These are phyloP conservation scores for Dactylellina leptospora DNA, from an alignment of 2,329 filamentous ascomycete species.

Conservation along the genomic window DNA sequence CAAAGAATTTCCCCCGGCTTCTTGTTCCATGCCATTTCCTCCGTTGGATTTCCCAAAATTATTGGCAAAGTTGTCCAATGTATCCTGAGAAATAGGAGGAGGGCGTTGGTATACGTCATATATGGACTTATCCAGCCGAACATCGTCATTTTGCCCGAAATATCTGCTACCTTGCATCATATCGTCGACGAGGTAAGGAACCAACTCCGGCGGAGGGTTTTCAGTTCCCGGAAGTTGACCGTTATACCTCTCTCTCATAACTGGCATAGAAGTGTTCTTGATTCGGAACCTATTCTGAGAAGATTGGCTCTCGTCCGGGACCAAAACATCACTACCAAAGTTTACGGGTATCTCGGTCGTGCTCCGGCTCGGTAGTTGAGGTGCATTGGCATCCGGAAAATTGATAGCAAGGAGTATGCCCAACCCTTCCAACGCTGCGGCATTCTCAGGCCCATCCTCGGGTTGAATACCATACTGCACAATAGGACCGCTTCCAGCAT, in stretches of 20 bases:
- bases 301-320: neutral
- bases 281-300: slow-evolving; percentile 4
- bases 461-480: slow-evolving; percentile 13
- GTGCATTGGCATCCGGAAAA: neutral
- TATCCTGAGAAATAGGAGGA: neutral
- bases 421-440: neutral
- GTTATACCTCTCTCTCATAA: neutral
- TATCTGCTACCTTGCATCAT: neutral
- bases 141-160: neutral
- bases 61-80: neutral
- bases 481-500: slow-evolving; percentile 1
- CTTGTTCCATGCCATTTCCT: neutral
- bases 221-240: neutral
- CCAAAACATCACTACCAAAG: neutral
- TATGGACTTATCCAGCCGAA: neutral
- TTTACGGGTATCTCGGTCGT: neutral
- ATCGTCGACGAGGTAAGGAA: neutral
- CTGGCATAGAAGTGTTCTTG: slow-evolving; percentile 11
- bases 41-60: neutral
- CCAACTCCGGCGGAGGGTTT: neutral
- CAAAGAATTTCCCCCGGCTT: no score
- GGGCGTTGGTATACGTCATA: neutral
- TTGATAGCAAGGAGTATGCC: slow-evolving; percentile 6
- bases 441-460: neutral
- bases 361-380: neutral